Evolutionary conservation across 2,329 filamentous ascomycete genomes (phyloP).

Genomic region (Tolypocladium tropicale): DNA sequence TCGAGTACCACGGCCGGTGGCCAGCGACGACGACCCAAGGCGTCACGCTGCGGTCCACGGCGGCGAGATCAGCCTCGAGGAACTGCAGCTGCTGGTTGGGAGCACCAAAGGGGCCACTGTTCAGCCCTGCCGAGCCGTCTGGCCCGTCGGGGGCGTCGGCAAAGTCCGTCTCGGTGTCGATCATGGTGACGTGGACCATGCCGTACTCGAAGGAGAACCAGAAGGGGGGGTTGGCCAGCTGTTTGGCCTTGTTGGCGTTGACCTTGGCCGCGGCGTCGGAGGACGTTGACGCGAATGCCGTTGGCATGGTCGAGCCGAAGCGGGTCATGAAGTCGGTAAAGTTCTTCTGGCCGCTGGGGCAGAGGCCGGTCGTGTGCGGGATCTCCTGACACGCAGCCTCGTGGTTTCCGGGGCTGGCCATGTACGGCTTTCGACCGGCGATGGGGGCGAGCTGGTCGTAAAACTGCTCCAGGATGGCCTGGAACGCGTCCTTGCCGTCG

Average conservation of each 20-base stretch:
- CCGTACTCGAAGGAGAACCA: constrained; percentile 17
- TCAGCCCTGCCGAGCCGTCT: constrained; percentile 17
- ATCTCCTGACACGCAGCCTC: constrained; percentile 43
- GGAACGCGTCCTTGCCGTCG: constrained; percentile 39
- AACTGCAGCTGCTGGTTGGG: constrained; percentile 41
- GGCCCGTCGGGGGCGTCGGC: constrained; percentile 16
- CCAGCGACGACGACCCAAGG: constrained; percentile 30
- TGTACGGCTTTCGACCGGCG: constrained; percentile 41
- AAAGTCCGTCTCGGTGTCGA: constrained; percentile 24
- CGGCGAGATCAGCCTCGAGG: constrained; percentile 42
- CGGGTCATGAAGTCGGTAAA: constrained; percentile 50
- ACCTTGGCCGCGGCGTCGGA: constrained; percentile 26
- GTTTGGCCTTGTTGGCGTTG: constrained; percentile 32
- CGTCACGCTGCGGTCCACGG: constrained; percentile 43
- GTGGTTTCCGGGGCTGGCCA: constrained; percentile 39
- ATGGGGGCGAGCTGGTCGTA: constrained; percentile 32
- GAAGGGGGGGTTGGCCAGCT: constrained; percentile 16
- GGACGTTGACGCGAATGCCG: constrained; percentile 38
- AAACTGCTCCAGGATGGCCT: constrained; percentile 46
- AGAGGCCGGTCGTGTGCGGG: constrained; percentile 23
- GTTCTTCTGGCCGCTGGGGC: constrained; percentile 44
- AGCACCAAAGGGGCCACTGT: constrained; percentile 39
- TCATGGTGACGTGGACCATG: constrained; percentile 17
- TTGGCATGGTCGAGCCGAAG: constrained; percentile 42
- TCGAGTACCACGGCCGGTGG: constrained; percentile 38